Conservation (phyloP, 768 basidiomycete species). For the Tulasnella sp. region DNA sequence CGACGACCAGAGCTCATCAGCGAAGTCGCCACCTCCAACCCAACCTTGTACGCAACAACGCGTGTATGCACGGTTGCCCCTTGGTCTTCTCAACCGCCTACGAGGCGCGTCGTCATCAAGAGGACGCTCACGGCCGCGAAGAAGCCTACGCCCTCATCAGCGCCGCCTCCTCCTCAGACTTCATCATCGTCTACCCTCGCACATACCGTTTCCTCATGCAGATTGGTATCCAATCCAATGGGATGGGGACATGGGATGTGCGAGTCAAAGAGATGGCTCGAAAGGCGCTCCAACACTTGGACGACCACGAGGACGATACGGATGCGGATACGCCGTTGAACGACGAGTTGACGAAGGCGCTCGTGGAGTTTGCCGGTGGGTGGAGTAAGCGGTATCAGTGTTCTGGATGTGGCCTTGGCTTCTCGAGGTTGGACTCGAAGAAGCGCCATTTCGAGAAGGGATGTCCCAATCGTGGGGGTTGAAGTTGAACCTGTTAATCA, state of each 20-base stretch:
- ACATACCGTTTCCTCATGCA: slow-evolving; percentile 7
- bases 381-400: slow-evolving; percentile 9
- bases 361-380: background rate
- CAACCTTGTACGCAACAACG: slow-evolving; percentile 3
- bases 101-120: slow-evolving; percentile 12
- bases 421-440: slow-evolving; percentile 10
- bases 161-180: background rate
- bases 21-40: slow-evolving; percentile 4
- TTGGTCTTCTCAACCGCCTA: slow-evolving; percentile 4
- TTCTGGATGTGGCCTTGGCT: background rate
- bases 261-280: no score
- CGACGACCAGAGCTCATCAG: no score
- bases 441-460: slow-evolving; percentile 15
- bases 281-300: no score
- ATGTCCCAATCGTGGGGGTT: slow-evolving; percentile 1
- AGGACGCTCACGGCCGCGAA: slow-evolving; percentile 10
- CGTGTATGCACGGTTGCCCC: background rate
- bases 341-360: background rate
- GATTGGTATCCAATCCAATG: background rate
- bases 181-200: background rate
- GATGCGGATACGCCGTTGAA: background rate
- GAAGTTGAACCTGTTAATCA: no score
- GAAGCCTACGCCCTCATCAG: slow-evolving; percentile 2
- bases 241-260: slow-evolving; percentile 5
- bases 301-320: no score